phyloP scores from a whole-genome alignment of 2,329 filamentous ascomycete species.

The Orbilia blumenaviensis region DNA sequence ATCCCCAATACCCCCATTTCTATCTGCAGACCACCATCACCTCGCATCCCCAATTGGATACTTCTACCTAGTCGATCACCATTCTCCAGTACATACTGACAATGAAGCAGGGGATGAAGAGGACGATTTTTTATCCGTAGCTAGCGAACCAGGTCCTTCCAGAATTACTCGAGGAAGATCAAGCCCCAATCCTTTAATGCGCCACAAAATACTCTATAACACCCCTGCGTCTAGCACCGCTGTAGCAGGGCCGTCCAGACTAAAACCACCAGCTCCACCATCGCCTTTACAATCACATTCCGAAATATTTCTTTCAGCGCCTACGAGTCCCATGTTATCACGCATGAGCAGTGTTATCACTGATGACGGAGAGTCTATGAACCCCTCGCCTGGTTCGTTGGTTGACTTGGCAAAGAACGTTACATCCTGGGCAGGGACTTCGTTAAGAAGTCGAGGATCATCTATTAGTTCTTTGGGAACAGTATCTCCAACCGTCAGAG shows the following conservation, averaged over 20 bases:
- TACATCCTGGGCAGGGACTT: slow-evolving; percentile 11
- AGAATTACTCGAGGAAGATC: slow-evolving; percentile 1
- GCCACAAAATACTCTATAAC: slow-evolving; percentile 45
- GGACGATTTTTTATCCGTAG: slow-evolving; percentile 32
- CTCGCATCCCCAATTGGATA: slow-evolving; percentile 25
- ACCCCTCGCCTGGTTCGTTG: slow-evolving; percentile 32
- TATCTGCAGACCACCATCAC: slow-evolving; percentile 8
- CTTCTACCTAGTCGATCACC: slow-evolving; percentile 28
- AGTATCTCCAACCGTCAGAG: background rate
- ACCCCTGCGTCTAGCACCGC: slow-evolving; percentile 38
- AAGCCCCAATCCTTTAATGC: slow-evolving; percentile 17
- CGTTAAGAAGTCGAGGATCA: slow-evolving; percentile 25
- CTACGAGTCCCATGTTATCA: slow-evolving; percentile 41
- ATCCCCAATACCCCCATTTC: slow-evolving; percentile 28
- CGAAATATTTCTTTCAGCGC: slow-evolving; percentile 42
- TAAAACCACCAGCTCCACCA: slow-evolving; percentile 4
- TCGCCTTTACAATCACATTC: background rate
- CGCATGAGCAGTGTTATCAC: slow-evolving; percentile 35
- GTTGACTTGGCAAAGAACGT: slow-evolving; percentile 37
- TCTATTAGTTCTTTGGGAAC: slow-evolving; percentile 35
- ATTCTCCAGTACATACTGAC: background rate
- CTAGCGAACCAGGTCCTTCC: slow-evolving; percentile 41
- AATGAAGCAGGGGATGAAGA: slow-evolving; percentile 9
- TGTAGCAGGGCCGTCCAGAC: slow-evolving; percentile 2
- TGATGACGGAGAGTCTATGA: slow-evolving; percentile 37